Evolutionary conservation across 2,329 filamentous ascomycete genomes (phyloP).

Genomic region (Mycosphaerella sp.): DNA sequence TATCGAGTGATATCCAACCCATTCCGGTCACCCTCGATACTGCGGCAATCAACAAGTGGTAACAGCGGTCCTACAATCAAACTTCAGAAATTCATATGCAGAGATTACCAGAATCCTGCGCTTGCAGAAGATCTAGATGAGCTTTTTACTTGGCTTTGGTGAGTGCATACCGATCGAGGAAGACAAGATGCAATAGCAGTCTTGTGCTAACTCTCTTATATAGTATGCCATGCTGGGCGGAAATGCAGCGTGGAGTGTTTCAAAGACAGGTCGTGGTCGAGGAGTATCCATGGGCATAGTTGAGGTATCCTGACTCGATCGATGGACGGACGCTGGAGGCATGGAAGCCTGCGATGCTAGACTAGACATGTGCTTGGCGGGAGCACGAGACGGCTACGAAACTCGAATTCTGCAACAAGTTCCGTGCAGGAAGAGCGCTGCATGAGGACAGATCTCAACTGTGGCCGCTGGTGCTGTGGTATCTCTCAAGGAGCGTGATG

Average conservation of each 20-base stretch:
- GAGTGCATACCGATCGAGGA: neutral
- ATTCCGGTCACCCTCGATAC: constrained; percentile 13
- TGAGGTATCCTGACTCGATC: neutral
- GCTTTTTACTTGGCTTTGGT: constrained; percentile 5
- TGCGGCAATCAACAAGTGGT: neutral
- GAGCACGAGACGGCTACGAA: neutral
- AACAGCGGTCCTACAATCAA: constrained; percentile 9
- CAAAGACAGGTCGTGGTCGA: constrained; percentile 9
- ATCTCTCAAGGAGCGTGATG: constrained; percentile 2
- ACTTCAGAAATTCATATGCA: constrained; percentile 25
- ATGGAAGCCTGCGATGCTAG: no score
- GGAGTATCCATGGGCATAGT: neutral
- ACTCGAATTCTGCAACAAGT: neutral
- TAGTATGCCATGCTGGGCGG: constrained; percentile 28
- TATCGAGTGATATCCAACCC: constrained; percentile 20
- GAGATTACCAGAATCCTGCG: constrained; percentile 21
- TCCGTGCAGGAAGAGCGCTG: no score
- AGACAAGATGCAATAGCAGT: neutral
- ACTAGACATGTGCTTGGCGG: no score
- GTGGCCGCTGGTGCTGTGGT: neutral
- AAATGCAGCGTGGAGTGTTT: constrained; percentile 25
- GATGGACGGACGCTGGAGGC: neutral
- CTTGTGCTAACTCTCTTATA: neutral
- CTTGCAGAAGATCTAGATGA: constrained; percentile 23
- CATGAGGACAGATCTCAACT: neutral